Conservation (phyloP, 2,329 filamentous ascomycete species). For the Pseudocercospora musae region DNA sequence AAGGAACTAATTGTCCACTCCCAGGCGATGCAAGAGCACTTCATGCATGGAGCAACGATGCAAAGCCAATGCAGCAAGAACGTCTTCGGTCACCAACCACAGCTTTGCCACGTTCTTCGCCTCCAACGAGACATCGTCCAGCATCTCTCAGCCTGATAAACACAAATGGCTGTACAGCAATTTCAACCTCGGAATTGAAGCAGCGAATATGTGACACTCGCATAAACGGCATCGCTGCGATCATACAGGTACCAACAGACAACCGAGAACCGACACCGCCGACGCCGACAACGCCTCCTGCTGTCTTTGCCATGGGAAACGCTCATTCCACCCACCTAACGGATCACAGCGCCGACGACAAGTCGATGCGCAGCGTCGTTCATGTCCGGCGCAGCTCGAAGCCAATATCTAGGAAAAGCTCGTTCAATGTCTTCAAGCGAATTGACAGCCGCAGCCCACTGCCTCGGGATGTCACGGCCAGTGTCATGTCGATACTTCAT, state of each 20-base stretch:
- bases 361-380: slow-evolving; percentile 24
- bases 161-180: slow-evolving; percentile 29
- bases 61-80: not conserved
- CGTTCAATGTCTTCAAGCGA: slow-evolving; percentile 33
- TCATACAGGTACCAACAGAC: slow-evolving; percentile 23
- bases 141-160: slow-evolving; percentile 22
- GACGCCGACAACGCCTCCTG: slow-evolving; percentile 20
- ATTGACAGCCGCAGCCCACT: slow-evolving; percentile 28
- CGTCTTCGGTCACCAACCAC: slow-evolving; percentile 10
- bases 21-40: not conserved
- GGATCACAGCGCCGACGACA: slow-evolving; percentile 23
- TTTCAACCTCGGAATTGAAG: slow-evolving; percentile 24
- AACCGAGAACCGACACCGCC: slow-evolving; percentile 22
- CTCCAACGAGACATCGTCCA: slow-evolving; percentile 20
- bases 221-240: slow-evolving; percentile 14
- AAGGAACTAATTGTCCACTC: not conserved
- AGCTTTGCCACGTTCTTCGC: slow-evolving; percentile 27
- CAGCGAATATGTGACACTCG: slow-evolving; percentile 25
- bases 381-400: slow-evolving; percentile 22
- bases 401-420: slow-evolving; percentile 30
- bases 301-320: slow-evolving; percentile 29
- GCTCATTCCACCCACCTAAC: slow-evolving; percentile 25
- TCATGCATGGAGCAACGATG: not conserved
- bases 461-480: slow-evolving; percentile 23
- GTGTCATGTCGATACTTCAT: slow-evolving; percentile 25